Conservation (phyloP, 2,329 filamentous ascomycete genomes). For the Ophiostoma australiae region DNA sequence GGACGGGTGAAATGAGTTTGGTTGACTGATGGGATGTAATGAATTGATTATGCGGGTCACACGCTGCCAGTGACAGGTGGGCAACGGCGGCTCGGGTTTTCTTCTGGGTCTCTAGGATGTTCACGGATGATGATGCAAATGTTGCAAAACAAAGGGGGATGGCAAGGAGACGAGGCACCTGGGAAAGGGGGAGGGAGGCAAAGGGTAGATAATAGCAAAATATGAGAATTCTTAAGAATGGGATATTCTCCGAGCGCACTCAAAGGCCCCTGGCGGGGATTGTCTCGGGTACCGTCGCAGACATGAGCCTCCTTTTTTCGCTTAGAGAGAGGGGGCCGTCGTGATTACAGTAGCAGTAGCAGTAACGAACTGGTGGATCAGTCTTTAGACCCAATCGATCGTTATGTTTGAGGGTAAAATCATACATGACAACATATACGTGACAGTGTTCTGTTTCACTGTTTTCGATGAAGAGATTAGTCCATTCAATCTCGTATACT, state of each 20-base stretch:
- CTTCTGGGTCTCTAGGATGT: not conserved
- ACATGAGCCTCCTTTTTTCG: slow-evolving; percentile 9
- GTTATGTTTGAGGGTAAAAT: not conserved
- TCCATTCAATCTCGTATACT: not conserved
- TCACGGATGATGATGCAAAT: not conserved
- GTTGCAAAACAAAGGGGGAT: slow-evolving; percentile 10
- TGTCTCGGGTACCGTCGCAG: slow-evolving; percentile 12
- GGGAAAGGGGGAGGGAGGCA: not conserved
- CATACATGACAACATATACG: slow-evolving; percentile 8
- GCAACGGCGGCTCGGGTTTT: not conserved
- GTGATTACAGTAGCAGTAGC: not conserved
- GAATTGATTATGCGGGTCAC: not conserved
- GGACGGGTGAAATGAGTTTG: not conserved
- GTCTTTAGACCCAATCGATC: not conserved
- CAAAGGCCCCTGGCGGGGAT: not conserved
- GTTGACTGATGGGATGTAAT: not conserved
- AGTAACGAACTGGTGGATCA: not conserved
- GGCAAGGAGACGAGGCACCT: not conserved
- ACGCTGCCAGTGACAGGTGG: not conserved
- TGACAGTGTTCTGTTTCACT: slow-evolving; percentile 4
- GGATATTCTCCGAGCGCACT: not conserved
- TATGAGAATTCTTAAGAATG: not conserved
- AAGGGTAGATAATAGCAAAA: not conserved
- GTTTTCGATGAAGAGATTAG: not conserved
- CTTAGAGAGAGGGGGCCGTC: not conserved